These are phyloP conservation scores for Cercospora zeina DNA, from an alignment of 2,329 filamentous ascomycete genomes.

Conservation along the genomic window DNA sequence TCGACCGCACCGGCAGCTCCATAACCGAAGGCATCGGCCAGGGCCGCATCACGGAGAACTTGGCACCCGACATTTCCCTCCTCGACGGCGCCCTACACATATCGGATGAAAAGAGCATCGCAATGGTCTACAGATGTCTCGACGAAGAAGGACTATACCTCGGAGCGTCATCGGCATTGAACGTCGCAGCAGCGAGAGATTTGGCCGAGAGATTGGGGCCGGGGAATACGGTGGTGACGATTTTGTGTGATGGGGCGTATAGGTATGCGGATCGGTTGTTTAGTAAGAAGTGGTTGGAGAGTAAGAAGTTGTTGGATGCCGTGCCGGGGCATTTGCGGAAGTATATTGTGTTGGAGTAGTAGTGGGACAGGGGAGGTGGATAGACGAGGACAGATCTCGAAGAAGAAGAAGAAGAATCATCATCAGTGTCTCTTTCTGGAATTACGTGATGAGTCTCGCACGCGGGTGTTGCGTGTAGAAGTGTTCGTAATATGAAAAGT, in stretches of 20 bases:
- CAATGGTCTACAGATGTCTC: conserved; percentile 95
- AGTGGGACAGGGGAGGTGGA: no score
- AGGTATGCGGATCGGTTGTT: conserved; percentile 93
- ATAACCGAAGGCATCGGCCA: conserved; percentile 99
- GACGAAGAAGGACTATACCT: conserved; percentile 96
- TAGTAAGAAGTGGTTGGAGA: conserved; percentile 82
- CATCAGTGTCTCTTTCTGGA: no score
- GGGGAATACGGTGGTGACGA: conserved; percentile 87
- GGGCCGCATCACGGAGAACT: conserved; percentile 92
- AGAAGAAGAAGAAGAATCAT: not conserved
- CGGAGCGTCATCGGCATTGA: conserved; percentile 88
- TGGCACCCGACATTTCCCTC: conserved; percentile 78
- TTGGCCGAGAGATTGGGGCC: conserved; percentile 86
- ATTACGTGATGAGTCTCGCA: no score
- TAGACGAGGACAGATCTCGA: not conserved
- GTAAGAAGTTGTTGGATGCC: conserved; percentile 77
- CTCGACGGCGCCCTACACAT: conserved; percentile 84
- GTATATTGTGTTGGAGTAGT: conserved; percentile 85
- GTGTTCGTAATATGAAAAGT: no score
- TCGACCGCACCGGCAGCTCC: conserved; percentile 78
- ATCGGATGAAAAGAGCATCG: conserved; percentile 88
- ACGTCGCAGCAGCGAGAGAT: conserved; percentile 93
- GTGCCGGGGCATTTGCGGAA: conserved; percentile 84
- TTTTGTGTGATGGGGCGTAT: conserved; percentile 96
- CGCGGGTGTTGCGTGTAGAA: no score